Conservation (phyloP, 805 yeast species). For the Candida fluviatilis region DNA sequence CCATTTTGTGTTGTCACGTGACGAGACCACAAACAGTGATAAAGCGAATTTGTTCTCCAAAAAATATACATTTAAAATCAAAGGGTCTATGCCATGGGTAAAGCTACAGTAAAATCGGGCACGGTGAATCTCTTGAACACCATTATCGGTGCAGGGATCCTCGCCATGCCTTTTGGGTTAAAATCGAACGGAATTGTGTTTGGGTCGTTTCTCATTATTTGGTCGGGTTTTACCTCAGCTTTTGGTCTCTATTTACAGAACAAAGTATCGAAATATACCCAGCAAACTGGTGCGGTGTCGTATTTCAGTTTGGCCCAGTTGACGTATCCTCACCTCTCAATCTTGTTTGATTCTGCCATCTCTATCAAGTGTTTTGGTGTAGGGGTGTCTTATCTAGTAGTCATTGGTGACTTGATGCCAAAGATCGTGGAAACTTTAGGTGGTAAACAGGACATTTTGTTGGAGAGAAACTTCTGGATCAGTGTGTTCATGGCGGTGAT, state of each 20-base stretch:
- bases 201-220: constrained; percentile 37
- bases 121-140: constrained; percentile 53
- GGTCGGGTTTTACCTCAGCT: constrained; percentile 45
- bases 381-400: constrained; percentile 63
- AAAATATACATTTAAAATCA: too few relatives aligned
- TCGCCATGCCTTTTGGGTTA: constrained; percentile 70
- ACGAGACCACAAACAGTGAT: too few relatives aligned
- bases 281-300: constrained; percentile 38
- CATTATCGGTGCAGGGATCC: constrained; percentile 62
- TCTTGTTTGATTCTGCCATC: constrained; percentile 72
- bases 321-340: constrained; percentile 66
- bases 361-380: constrained; percentile 79
- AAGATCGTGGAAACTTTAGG: constrained; percentile 41
- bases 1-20: too few relatives aligned
- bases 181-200: constrained; percentile 43
- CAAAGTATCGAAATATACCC: constrained; percentile 45
- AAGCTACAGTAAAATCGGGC: constrained; percentile 44
- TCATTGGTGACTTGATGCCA: constrained; percentile 77
- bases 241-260: constrained; percentile 65
- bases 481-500: constrained; percentile 45
- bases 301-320: constrained; percentile 46
- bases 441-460: constrained; percentile 17
- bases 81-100: constrained; percentile 13
- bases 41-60: too few relatives aligned
- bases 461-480: constrained; percentile 51